These are phyloP conservation scores for Phytopythium boreale DNA, from an alignment of 352 stramenopile species.

Conservation along the genomic window DNA sequence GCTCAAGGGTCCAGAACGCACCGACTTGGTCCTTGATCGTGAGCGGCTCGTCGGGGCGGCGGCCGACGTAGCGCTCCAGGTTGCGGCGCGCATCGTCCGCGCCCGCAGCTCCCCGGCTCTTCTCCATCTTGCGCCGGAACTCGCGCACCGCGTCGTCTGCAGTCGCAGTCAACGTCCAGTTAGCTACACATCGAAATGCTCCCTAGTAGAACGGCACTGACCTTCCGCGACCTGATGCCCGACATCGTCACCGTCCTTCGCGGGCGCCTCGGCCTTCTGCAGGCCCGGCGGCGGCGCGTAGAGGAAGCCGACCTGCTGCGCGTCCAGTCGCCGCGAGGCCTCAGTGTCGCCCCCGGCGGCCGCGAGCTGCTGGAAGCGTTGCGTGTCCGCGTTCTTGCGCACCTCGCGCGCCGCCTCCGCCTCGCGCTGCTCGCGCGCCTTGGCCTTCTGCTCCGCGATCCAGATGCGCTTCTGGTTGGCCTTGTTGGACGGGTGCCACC, in stretches of 20 bases:
- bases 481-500: conserved; percentile 74
- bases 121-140: conserved; percentile 61
- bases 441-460: conserved; percentile 76
- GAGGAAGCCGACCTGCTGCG: conserved; percentile 70
- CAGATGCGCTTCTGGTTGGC: conserved; percentile 85
- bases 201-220: neutral
- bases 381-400: conserved; percentile 48
- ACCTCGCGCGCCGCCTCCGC: conserved; percentile 66
- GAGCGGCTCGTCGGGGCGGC: conserved; percentile 58
- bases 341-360: conserved; percentile 48
- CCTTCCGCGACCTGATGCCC: conserved; percentile 16
- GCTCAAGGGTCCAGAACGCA: conserved; percentile 8
- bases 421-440: conserved; percentile 43
- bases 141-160: conserved; percentile 60
- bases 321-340: conserved; percentile 35
- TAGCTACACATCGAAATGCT: no score
- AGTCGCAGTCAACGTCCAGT: neutral
- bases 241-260: conserved; percentile 22
- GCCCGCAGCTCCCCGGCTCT: conserved; percentile 7
- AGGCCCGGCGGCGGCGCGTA: conserved; percentile 73
- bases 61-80: conserved; percentile 73
- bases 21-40: conserved; percentile 81
- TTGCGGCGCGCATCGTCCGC: conserved; percentile 35
- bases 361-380: conserved; percentile 57
- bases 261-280: conserved; percentile 34